Conservation (phyloP, 495 filamentous ascomycete genomes). For the Hyphodiscus hymeniophilus region DNA sequence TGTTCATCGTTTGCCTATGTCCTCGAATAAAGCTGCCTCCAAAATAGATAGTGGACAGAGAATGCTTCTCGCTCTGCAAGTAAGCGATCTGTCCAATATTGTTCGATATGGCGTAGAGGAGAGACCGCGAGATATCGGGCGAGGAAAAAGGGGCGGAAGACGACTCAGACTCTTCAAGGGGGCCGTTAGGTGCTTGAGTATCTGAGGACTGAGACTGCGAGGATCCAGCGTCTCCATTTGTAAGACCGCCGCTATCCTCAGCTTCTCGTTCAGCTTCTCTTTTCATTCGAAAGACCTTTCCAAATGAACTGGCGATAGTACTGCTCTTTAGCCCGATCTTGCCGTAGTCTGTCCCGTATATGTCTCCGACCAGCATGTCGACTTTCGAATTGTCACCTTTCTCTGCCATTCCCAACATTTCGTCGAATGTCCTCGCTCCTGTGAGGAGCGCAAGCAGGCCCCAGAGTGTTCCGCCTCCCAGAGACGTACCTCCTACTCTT, state of each 20-base stretch:
- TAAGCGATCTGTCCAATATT: slow-evolving; percentile 98
- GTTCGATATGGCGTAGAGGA: slow-evolving; percentile 83
- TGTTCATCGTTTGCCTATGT: slow-evolving; percentile 95
- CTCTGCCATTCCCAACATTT: slow-evolving; percentile 93
- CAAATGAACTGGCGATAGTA: slow-evolving; percentile 91
- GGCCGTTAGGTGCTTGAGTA: not conserved
- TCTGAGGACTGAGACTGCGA: not conserved
- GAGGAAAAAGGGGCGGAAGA: slow-evolving; percentile 30
- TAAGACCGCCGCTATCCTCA: slow-evolving; percentile 63
- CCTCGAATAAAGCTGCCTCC: slow-evolving; percentile 95
- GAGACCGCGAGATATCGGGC: slow-evolving; percentile 44
- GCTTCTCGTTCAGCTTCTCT: slow-evolving; percentile 61
- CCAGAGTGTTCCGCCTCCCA: slow-evolving; percentile 95
- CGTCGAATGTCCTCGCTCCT: slow-evolving; percentile 83
- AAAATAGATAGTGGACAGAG: slow-evolving; percentile 89
- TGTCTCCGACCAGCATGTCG: slow-evolving; percentile 97
- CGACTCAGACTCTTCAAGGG: not conserved
- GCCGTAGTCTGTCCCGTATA: slow-evolving; percentile 90
- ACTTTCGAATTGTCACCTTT: slow-evolving; percentile 85
- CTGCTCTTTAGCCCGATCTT: slow-evolving; percentile 92
- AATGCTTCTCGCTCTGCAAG: slow-evolving; percentile 86
- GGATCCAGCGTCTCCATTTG: slow-evolving; percentile 37
- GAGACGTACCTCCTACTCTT: slow-evolving; percentile 87
- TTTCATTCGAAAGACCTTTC: slow-evolving; percentile 90
- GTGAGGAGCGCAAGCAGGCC: slow-evolving; percentile 85